Evolutionary conservation across 2,329 filamentous ascomycete genomes (phyloP), one percentile per base, ranked within the genome.

Genomic region (Cytospora leucostoma): DNA sequence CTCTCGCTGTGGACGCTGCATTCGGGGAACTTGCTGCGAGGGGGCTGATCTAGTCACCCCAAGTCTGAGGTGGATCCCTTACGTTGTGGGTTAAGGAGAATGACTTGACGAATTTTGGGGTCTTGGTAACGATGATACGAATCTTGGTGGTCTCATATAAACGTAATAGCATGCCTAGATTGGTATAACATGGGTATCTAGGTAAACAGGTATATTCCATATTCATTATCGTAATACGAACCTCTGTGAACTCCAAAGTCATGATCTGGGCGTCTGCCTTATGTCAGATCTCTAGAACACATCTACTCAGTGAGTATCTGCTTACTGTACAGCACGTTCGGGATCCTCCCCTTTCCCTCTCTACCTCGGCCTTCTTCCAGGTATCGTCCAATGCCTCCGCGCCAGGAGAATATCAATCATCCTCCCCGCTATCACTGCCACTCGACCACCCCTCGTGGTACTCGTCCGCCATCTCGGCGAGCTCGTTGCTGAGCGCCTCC

Each of bases 371-470:
- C 11, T 47, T 7, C 7, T 21, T 21, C 19, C 44, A 8, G 12
- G 38, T 4, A 47, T 37, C 7, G 2, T 17, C 12, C 3, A 33
- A 15, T 17, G 17, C 17, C 32, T 37, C 2, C 21, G 10, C 2
- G 15, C 33, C 21, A 27, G 27, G 2, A 27, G 27, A 27, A 21
- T 4, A 10, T 66, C 52, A 74, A 8, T 84, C 80, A 57, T 92
- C 88, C 63, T 92, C 87, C 21, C 86, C 88, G 10, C 87, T 82
- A 69, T 91, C 90, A 63, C 86, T 89, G 32, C 88, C 92, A 70
- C 89, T 92, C 13, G 87, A 88, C 91, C 92, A 97, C 1, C 92
- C 92, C 66, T 95, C 91, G 69, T 92, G 88, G 74, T 97, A 98
- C 65, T 91, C 91, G 71, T 97, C 93, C 1, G 90, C 89, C 70